phyloP scores from a whole-genome alignment of 2,329 filamentous ascomycete species.

The Arthroderma sp. region DNA sequence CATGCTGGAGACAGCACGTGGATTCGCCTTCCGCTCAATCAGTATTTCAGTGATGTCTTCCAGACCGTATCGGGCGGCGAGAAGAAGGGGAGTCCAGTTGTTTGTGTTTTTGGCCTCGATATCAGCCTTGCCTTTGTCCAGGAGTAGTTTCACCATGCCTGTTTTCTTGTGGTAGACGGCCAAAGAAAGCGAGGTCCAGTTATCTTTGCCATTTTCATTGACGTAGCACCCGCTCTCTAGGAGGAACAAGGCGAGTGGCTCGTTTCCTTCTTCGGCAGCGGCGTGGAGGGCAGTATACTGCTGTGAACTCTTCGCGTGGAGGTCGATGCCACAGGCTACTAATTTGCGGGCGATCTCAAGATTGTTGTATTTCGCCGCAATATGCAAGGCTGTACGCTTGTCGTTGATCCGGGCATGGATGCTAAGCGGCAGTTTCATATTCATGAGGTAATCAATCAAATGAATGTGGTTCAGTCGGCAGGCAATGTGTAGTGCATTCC shows the following conservation, averaged over 20 bases:
- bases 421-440: neutral
- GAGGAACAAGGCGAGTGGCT: conserved; percentile 11
- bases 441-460: neutral
- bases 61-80: conserved; percentile 15
- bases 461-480: neutral
- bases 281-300: conserved; percentile 1
- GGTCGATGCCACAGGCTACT: neutral
- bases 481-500: conserved; percentile 1
- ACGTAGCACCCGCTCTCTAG: conserved; percentile 11
- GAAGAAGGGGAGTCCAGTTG: conserved; percentile 5
- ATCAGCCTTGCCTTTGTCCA: conserved; percentile 10
- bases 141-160: conserved; percentile 9
- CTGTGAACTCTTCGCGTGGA: neutral
- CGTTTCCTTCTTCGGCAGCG: conserved; percentile 12
- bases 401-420: neutral
- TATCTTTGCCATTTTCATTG: conserved; percentile 9
- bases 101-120: conserved; percentile 8
- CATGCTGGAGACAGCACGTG: neutral
- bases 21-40: conserved; percentile 20
- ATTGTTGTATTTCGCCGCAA: conserved; percentile 1
- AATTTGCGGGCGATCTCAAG: neutral
- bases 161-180: conserved; percentile 10
- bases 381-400: conserved; percentile 2
- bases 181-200: conserved; percentile 11
- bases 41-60: conserved; percentile 21